These are phyloP conservation scores for Solanum pinnatisectum DNA, from an alignment of 257 asterid genomes.

Conservation along the genomic window DNA sequence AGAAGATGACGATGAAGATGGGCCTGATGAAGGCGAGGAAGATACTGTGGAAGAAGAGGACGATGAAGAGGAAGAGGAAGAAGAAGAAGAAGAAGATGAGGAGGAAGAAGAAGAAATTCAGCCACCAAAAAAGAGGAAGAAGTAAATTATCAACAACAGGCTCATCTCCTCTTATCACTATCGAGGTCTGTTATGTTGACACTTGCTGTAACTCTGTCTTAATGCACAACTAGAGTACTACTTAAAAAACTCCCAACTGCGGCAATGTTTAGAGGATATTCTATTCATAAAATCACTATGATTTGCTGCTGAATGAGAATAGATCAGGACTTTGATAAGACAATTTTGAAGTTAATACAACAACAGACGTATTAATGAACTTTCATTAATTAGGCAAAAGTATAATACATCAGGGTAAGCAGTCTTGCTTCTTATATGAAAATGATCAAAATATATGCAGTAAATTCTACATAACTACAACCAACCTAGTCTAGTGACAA, in stretches of 20 bases:
- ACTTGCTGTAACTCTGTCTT: neutral
- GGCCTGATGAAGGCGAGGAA: neutral
- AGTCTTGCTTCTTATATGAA: neutral
- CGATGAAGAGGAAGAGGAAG: neutral
- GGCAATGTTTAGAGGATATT: neutral
- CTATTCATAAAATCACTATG: neutral
- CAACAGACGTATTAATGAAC: neutral
- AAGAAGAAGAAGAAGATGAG: constrained; percentile 13
- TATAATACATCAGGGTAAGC: neutral
- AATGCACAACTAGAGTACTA: neutral
- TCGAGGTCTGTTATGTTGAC: neutral
- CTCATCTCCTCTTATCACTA: neutral
- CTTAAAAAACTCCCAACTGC: neutral
- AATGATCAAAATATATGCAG: neutral
- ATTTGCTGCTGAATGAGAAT: neutral
- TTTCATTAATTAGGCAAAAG: neutral
- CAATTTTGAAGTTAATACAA: neutral
- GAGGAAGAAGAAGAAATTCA: constrained; percentile 14
- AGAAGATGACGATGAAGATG: constrained; percentile 7
- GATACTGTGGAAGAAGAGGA: constrained; percentile 11
- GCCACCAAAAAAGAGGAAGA: constrained; percentile 57
- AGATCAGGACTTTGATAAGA: neutral
- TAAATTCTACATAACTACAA: neutral
- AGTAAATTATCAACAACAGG: constrained; percentile 5
- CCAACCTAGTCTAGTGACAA: neutral